Conservation (phyloP, 305 asterid genomes). For the Fraxinus sp. region DNA sequence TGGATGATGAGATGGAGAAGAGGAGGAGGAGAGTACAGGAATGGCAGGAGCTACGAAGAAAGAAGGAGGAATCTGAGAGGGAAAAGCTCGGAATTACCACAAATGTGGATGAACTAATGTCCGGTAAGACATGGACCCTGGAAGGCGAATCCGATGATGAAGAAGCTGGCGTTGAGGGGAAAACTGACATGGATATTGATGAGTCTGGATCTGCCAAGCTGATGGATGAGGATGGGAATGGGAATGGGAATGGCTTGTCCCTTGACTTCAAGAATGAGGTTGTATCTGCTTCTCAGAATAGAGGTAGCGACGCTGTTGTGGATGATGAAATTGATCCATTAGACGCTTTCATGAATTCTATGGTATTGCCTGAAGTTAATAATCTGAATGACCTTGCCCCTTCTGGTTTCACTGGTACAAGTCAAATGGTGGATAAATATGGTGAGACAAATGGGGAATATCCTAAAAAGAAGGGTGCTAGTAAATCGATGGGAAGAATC, state of each 20-base stretch:
- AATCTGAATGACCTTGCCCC: slow-evolving; percentile 50
- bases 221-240: slow-evolving; percentile 36
- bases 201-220: slow-evolving; percentile 41
- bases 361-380: slow-evolving; percentile 92
- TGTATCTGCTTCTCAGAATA: slow-evolving; percentile 42
- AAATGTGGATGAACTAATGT: slow-evolving; percentile 46
- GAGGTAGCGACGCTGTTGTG: slow-evolving; percentile 31
- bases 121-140: slow-evolving; percentile 88
- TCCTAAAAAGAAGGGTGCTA: slow-evolving; percentile 45
- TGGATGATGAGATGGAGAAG: slow-evolving; percentile 90
- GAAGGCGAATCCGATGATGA: slow-evolving; percentile 97
- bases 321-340: slow-evolving; percentile 89
- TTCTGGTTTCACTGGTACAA: slow-evolving; percentile 35
- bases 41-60: slow-evolving; percentile 85
- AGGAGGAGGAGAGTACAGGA: slow-evolving; percentile 94
- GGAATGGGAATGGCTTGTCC: slow-evolving; percentile 41
- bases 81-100: slow-evolving; percentile 61
- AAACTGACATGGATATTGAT: slow-evolving; percentile 44
- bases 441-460: slow-evolving; percentile 35
- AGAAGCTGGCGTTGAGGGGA: slow-evolving; percentile 61
- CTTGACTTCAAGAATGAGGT: slow-evolving; percentile 41
- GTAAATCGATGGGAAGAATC: slow-evolving; percentile 69
- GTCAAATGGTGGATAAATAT: slow-evolving; percentile 41
- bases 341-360: slow-evolving; percentile 86
- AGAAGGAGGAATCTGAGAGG: slow-evolving; percentile 76